A percentile compares a stretch with the other conserved stretches of the same genome.
These are phyloP conservation scores for Fusarium nanum DNA, from an alignment of 2,329 filamentous ascomycete genomes.

Conservation along the genomic window DNA sequence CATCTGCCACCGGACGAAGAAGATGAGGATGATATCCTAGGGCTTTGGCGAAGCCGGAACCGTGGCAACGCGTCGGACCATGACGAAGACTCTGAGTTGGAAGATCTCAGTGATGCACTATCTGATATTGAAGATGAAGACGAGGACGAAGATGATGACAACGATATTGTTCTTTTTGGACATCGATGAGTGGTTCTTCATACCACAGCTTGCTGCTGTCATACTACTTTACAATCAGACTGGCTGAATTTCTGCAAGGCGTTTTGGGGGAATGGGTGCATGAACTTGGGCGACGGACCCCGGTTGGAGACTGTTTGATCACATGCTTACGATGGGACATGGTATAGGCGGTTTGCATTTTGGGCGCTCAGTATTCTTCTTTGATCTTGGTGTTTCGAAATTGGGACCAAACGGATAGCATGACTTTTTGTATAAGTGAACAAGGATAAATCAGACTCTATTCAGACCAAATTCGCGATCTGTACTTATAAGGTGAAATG, in stretches of 20 bases:
- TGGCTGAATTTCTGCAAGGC: slow-evolving; percentile 39
- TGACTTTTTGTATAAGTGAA: slow-evolving; percentile 16
- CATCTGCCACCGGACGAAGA: slow-evolving; percentile 55
- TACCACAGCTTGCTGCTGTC: slow-evolving; percentile 9
- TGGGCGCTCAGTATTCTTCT: slow-evolving; percentile 23
- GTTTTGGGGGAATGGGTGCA: slow-evolving; percentile 32
- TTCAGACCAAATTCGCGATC: slow-evolving; percentile 6
- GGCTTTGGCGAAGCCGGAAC: slow-evolving; percentile 64
- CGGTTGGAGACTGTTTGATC: slow-evolving; percentile 17
- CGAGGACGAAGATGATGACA: slow-evolving; percentile 64
- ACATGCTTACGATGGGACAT: slow-evolving; percentile 24
- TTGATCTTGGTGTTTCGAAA: slow-evolving; percentile 6
- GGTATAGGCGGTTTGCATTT: slow-evolving; percentile 25
- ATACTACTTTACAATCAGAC: slow-evolving; percentile 2
- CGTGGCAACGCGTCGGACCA: slow-evolving; percentile 61
- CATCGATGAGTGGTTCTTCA: slow-evolving; percentile 54
- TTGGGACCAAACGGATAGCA: slow-evolving; percentile 19
- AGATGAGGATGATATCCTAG: slow-evolving; percentile 67
- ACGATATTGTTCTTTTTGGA: slow-evolving; percentile 63
- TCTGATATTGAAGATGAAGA: slow-evolving; percentile 59
- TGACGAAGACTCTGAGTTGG: slow-evolving; percentile 61
- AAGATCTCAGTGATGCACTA: slow-evolving; percentile 55
- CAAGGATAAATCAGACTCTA: slow-evolving; percentile 11
- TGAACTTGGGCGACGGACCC: slow-evolving; percentile 28
- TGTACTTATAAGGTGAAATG: slow-evolving; percentile 3